These are phyloP conservation scores for Acanthamoeba divionensis DNA, from an alignment of 208 protist species.

Conservation along the genomic window DNA sequence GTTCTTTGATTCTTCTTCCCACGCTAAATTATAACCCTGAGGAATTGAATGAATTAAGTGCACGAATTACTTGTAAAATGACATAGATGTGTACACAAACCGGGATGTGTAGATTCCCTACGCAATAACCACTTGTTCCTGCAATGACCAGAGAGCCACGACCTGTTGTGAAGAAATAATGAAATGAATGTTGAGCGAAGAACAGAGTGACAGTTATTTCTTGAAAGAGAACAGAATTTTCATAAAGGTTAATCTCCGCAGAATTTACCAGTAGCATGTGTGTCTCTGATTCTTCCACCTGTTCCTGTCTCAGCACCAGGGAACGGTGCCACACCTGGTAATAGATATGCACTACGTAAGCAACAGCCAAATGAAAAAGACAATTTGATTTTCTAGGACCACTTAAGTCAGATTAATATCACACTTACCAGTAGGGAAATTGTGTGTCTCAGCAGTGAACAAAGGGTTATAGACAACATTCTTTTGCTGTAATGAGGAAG, in stretches of 20 bases:
- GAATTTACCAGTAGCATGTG: slow-evolving; percentile 68
- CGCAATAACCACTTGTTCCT: slow-evolving; percentile 78
- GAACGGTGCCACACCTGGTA: slow-evolving; percentile 77
- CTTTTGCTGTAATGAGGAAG: slow-evolving; percentile 8
- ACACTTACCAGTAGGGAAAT: slow-evolving; percentile 71
- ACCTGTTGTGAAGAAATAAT: slow-evolving; percentile 27
- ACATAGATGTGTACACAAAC: too few species aligned
- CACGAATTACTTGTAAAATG: too few species aligned
- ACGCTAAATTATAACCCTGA: slow-evolving; percentile 70
- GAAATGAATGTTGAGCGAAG: too few species aligned
- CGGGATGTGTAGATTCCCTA: slow-evolving; percentile 80
- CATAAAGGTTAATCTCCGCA: neutral
- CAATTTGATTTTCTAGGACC: neutral
- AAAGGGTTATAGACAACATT: slow-evolving; percentile 67
- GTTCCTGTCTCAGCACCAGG: slow-evolving; percentile 83
- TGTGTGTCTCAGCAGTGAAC: slow-evolving; percentile 84
- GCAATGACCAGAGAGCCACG: slow-evolving; percentile 76
- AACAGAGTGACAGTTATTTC: too few species aligned
- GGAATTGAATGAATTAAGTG: too few species aligned
- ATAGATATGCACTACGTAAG: neutral
- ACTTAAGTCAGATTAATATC: too few species aligned
- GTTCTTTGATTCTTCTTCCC: slow-evolving; percentile 64
- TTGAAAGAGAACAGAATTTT: too few species aligned
- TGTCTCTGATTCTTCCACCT: slow-evolving; percentile 78
- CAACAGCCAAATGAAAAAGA: too few species aligned